phyloP scores from a whole-genome alignment of 768 basidiomycete genomes.

The Royoungia palumana region DNA sequence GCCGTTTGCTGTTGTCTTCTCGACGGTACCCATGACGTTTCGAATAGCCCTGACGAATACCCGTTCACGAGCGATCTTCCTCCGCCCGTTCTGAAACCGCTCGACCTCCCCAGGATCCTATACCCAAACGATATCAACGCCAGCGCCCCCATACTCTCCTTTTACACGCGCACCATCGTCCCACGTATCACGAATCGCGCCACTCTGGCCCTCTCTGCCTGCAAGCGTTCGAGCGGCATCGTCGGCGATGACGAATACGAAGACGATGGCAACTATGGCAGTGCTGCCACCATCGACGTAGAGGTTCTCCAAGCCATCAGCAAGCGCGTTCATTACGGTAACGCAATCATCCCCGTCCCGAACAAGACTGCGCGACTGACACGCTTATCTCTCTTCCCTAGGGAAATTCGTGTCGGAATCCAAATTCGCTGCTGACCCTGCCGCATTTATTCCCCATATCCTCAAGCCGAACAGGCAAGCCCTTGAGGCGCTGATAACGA shows the following conservation, averaged over 20 bases:
- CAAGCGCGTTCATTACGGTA: slow-evolving; percentile 97
- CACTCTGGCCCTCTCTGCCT: slow-evolving; percentile 60
- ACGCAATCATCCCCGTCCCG: slow-evolving; percentile 24
- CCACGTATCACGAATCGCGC: slow-evolving; percentile 82
- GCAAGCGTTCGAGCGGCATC: slow-evolving; percentile 66
- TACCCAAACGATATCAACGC: slow-evolving; percentile 79
- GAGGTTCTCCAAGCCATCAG: slow-evolving; percentile 98
- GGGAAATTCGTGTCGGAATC: slow-evolving; percentile 99
- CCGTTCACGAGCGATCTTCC: slow-evolving; percentile 88
- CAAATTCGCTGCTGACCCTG: slow-evolving; percentile 86
- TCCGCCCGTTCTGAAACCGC: slow-evolving; percentile 69
- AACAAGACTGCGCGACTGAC: slow-evolving; percentile 1
- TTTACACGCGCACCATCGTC: slow-evolving; percentile 86
- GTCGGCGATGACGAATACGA: slow-evolving; percentile 66
- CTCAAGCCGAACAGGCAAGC: slow-evolving; percentile 69
- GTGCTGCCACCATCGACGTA: slow-evolving; percentile 90
- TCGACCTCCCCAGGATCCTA: slow-evolving; percentile 73
- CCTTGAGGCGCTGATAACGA: slow-evolving; percentile 89
- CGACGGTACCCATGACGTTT: not conserved
- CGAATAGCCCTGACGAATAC: slow-evolving; percentile 91
- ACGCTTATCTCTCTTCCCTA: slow-evolving; percentile 29
- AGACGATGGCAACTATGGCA: slow-evolving; percentile 98
- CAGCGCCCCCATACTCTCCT: slow-evolving; percentile 81
- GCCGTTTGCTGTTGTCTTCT: not conserved
- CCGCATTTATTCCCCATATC: slow-evolving; percentile 92